A percentile compares a stretch with the other conserved stretches of the same genome.
phyloP scores from a whole-genome alignment of 768 basidiomycete genomes.

The Psilocybe subaeruginosa region DNA sequence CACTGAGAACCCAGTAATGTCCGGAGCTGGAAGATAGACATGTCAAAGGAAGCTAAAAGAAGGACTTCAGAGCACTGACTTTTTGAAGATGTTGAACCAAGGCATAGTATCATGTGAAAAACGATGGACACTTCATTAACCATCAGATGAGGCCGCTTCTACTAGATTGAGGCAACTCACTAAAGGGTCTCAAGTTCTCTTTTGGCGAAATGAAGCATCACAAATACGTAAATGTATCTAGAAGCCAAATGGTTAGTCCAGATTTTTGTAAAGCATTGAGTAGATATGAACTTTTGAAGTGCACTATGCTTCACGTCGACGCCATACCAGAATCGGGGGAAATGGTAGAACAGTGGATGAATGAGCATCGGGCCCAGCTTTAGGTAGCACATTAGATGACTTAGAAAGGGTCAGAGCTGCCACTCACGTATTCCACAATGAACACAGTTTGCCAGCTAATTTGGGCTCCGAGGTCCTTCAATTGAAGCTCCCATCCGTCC shows the following conservation, averaged over 20 bases:
- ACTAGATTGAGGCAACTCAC: conserved; percentile 42
- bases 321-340: conserved; percentile 73
- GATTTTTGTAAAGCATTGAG: neutral
- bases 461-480: conserved; percentile 94
- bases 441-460: conserved; percentile 89
- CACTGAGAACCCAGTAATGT: conserved; percentile 86
- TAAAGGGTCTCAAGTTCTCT: conserved; percentile 92
- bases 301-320: conserved; percentile 69
- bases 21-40: conserved; percentile 58
- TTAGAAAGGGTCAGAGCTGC: conserved; percentile 2
- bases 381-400: conserved; percentile 1
- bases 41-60: neutral
- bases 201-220: conserved; percentile 88
- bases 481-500: conserved; percentile 64
- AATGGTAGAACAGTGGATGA: conserved; percentile 83
- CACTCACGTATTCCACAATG: conserved; percentile 90
- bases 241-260: conserved; percentile 3
- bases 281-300: conserved; percentile 65
- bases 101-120: conserved; percentile 98
- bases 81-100: conserved; percentile 80
- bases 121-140: conserved; percentile 74
- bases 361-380: conserved; percentile 88
- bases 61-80: conserved; percentile 52
- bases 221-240: conserved; percentile 70
- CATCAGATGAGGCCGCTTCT: neutral